phyloP scores from a whole-genome alignment of 371 early-diverging fungal genomes.

The Apophysomyces trapeziformis region DNA sequence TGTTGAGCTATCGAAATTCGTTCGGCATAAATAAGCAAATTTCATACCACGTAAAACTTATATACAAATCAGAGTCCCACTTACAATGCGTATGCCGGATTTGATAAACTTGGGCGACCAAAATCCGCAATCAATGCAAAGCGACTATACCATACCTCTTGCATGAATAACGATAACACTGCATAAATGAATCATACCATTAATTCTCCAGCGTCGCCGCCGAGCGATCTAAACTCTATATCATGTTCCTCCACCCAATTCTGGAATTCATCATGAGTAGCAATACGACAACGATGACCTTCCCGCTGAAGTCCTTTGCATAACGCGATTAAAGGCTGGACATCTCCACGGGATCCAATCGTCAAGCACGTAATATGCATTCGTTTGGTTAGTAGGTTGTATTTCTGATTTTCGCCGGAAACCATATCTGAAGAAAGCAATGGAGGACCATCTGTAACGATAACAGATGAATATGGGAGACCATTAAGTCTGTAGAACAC shows the following conservation, averaged over 20 bases:
- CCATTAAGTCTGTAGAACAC: background rate
- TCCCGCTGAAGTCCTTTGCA: slow-evolving; percentile 75
- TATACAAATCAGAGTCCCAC: background rate
- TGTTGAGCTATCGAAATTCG: slow-evolving; percentile 57
- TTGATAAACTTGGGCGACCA: slow-evolving; percentile 74
- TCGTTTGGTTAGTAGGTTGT: slow-evolving; percentile 38
- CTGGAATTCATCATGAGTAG: slow-evolving; percentile 77
- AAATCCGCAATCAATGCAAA: slow-evolving; percentile 81
- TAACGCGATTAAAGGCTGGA: slow-evolving; percentile 85
- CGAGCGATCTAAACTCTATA: slow-evolving; percentile 75
- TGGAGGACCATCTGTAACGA: slow-evolving; percentile 23
- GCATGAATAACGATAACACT: no score
- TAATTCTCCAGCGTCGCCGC: slow-evolving; percentile 72
- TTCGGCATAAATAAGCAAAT: background rate
- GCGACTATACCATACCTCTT: slow-evolving; percentile 37
- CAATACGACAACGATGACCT: slow-evolving; percentile 78
- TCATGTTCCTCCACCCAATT: slow-evolving; percentile 78
- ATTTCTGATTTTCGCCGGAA: background rate
- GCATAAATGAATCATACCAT: slow-evolving; percentile 43
- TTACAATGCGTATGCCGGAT: slow-evolving; percentile 60
- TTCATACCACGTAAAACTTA: background rate
- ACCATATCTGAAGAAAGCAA: slow-evolving; percentile 10
- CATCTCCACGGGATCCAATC: slow-evolving; percentile 88
- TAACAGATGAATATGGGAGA: background rate
- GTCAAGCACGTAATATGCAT: slow-evolving; percentile 81